Evolutionary conservation across 2,329 filamentous ascomycete genomes (phyloP), one percentile per base, ranked within the genome.

Genomic region (Claviceps paspali): DNA sequence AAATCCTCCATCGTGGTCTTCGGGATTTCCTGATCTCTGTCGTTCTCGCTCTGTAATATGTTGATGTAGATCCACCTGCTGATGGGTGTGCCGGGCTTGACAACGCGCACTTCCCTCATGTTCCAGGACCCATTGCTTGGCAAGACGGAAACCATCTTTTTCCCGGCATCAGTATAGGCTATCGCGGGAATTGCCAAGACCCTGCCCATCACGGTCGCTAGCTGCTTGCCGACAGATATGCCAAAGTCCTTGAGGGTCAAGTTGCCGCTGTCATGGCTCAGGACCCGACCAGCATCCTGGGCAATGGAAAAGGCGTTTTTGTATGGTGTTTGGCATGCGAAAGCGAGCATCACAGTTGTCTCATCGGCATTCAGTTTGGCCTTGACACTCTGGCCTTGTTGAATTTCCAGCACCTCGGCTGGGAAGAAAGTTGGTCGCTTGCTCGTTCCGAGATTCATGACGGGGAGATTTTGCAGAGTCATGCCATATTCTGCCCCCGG

Each of bases 131-230:
- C 82, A n/a, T 60, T 57, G 1, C 38, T 43, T 0, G 69, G 58
- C 1, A 35, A 50, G 5, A 67, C 40, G 5, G 41, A 6, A 1
- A 28, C 34, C 28, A 32, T 47, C 26, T 42, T 35, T 46, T 44
- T 48, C 15, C 39, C 52, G 42, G 35, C 35, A 9, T 40, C 42
- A 26, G 52, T 43, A 49, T 93, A 94, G 2, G 59, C 52, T 21
- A 93, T 58, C 0, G 45, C 48, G 0, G 85, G 85, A 0, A 72
- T 50, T 0, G 48, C 29, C 0, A 93, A 65, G 29, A 88, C 69
- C 5, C 86, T 76, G 1, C 74, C 87, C 1, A 65, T 64, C 0
- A 94, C 81, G 0, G 80, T 81, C 24, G 93, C 62, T 24, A 94
- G 65, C 1, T 63, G 55, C 10, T 69, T 67, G 6, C 62, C 64